Evolutionary conservation across 139 green algal genomes (phyloP).

Genomic region (Coccomyxa sp.): DNA sequence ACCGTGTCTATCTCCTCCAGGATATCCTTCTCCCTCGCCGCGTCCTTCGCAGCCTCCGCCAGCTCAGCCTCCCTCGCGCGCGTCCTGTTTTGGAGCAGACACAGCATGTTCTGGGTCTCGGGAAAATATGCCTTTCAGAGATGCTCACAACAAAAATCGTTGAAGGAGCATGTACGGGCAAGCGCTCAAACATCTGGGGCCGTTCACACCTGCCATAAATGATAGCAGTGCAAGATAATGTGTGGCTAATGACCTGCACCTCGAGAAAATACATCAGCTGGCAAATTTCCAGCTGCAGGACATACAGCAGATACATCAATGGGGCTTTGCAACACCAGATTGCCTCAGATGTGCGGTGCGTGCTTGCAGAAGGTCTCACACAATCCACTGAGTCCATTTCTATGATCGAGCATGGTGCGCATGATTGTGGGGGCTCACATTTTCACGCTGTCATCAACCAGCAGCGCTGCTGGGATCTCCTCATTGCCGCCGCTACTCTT

Average conservation of each 20-base stretch:
- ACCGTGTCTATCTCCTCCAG: neutral
- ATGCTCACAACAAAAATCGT: neutral
- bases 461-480: no score
- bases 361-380: no score
- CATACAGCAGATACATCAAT: no score
- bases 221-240: neutral
- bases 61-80: neutral
- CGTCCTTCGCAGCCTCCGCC: neutral
- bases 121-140: neutral
- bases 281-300: no score
- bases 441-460: no score
- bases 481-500: neutral
- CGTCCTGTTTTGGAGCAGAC: neutral
- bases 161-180: neutral
- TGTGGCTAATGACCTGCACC: neutral
- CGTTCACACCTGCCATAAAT: neutral
- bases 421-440: no score
- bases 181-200: neutral
- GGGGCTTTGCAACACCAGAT: no score
- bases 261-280: no score
- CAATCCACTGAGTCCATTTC: no score
- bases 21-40: no score
- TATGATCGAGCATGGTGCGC: no score
- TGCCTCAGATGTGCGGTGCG: no score
- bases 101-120: neutral